Evolutionary conservation across 1,284 basidiomycete species (phyloP).

Genomic region (Trichosporon coremiiforme): DNA sequence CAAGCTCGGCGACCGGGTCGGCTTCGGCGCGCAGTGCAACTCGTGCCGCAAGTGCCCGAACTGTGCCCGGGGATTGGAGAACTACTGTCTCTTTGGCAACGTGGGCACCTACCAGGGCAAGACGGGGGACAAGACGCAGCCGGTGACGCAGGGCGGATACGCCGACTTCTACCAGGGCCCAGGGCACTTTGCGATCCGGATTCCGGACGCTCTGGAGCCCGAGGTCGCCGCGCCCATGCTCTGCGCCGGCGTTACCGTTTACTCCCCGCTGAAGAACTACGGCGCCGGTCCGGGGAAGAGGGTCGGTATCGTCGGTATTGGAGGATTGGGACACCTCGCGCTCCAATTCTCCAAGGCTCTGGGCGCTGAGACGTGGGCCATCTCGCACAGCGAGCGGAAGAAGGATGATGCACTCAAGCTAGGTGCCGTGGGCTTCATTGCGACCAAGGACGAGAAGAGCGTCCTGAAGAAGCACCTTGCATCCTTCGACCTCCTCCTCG

Average conservation of each 20-base stretch:
- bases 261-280: slow-evolving; percentile 66
- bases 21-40: slow-evolving; percentile 66
- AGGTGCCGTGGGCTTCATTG: slow-evolving; percentile 62
- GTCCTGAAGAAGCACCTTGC: slow-evolving; percentile 55
- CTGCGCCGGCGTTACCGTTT: slow-evolving; percentile 71
- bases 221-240: slow-evolving; percentile 60
- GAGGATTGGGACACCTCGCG: slow-evolving; percentile 63
- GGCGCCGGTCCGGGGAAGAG: slow-evolving; percentile 68
- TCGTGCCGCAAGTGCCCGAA: slow-evolving; percentile 62
- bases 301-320: slow-evolving; percentile 69
- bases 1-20: slow-evolving; percentile 66
- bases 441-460: slow-evolving; percentile 56
- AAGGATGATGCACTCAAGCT: slow-evolving; percentile 66
- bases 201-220: slow-evolving; percentile 65
- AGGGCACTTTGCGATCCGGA: slow-evolving; percentile 68
- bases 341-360: slow-evolving; percentile 65
- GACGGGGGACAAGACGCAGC: slow-evolving; percentile 31
- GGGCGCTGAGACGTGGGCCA: slow-evolving; percentile 66
- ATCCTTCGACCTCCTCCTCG: slow-evolving; percentile 58
- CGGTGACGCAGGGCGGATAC: slow-evolving; percentile 35
- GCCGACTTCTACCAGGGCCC: slow-evolving; percentile 58
- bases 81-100: slow-evolving; percentile 57
- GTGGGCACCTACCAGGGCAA: slow-evolving; percentile 31
- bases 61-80: slow-evolving; percentile 64
- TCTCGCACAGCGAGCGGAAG: slow-evolving; percentile 68